Conservation (phyloP, 2,329 filamentous ascomycete genomes). For the Fusarium sp. region DNA sequence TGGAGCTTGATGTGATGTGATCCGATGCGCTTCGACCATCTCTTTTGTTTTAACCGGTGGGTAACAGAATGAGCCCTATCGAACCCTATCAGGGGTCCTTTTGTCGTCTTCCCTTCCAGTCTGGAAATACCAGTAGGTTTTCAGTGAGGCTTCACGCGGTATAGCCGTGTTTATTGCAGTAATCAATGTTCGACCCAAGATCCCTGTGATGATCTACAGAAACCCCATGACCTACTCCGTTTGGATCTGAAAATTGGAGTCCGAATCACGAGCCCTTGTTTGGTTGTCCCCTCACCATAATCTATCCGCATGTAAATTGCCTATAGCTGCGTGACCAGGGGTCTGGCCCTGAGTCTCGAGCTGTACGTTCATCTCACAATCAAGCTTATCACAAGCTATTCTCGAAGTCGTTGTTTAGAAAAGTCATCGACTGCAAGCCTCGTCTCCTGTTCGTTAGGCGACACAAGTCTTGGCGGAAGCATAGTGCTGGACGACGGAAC, state of each 20-base stretch:
- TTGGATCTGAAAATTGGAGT: conserved; percentile 11
- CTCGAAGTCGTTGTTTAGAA: conserved; percentile 8
- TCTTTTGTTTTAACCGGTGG: conserved; percentile 30
- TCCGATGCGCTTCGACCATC: conserved; percentile 21
- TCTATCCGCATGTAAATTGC: conserved; percentile 6
- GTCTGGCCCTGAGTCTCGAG: conserved; percentile 17
- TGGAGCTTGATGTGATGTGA: conserved; percentile 32
- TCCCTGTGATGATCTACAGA: conserved; percentile 21
- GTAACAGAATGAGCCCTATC: conserved; percentile 11
- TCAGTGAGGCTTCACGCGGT: conserved; percentile 10
- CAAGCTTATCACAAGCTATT: conserved; percentile 10
- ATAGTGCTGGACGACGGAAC: neutral
- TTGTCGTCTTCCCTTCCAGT: neutral
- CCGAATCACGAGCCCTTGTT: conserved; percentile 11
- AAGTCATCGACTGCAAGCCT: neutral
- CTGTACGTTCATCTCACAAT: conserved; percentile 13
- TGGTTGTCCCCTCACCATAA: conserved; percentile 10
- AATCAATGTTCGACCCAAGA: conserved; percentile 14
- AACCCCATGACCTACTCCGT: conserved; percentile 23
- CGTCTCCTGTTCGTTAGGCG: neutral
- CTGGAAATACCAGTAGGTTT: neutral
- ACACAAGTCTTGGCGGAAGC: conserved; percentile 18
- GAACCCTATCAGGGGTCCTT: conserved; percentile 14
- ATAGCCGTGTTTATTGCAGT: conserved; percentile 13
- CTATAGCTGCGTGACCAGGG: neutral